Percentiles rank a stretch among this genome's conserved stretches.
These are phyloP conservation scores for Nicotiana sylvestris DNA, from an alignment of 257 asterid species.

Conservation along the genomic window DNA sequence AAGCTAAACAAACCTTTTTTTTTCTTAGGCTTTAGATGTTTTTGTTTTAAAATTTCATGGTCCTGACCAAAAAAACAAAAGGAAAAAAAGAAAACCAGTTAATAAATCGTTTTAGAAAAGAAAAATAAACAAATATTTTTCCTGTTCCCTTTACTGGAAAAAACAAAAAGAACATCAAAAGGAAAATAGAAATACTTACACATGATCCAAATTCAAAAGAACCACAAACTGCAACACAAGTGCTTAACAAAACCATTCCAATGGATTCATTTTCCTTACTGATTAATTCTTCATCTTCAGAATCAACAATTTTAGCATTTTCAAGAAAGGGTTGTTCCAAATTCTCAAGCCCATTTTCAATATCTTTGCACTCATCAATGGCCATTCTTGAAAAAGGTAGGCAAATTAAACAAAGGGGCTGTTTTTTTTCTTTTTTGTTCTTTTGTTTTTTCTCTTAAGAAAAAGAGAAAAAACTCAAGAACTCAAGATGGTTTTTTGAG, in stretches of 20 bases:
- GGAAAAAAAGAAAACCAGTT: background rate
- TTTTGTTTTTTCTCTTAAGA: background rate
- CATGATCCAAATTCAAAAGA: constrained; percentile 89
- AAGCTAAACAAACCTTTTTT: constrained; percentile 17
- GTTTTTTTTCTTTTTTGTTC: no score
- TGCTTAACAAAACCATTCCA: constrained; percentile 58
- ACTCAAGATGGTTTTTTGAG: background rate
- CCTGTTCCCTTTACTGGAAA: background rate
- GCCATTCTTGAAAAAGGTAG: constrained; percentile 24
- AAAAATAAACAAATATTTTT: constrained; percentile 4
- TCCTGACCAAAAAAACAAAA: constrained; percentile 22
- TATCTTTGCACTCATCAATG: constrained; percentile 34
- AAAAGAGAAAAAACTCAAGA: background rate
- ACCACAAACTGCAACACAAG: constrained; percentile 86
- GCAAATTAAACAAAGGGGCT: background rate
- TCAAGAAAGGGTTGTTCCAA: constrained; percentile 48
- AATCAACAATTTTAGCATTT: constrained; percentile 15
- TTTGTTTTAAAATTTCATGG: constrained; percentile 1
- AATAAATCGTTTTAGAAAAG: background rate
- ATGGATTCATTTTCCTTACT: constrained; percentile 36
- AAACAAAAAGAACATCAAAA: background rate
- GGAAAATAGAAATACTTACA: constrained; percentile 38
- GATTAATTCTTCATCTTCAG: constrained; percentile 19
- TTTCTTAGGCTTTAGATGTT: background rate
- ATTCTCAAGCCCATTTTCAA: constrained; percentile 38